Evolutionary conservation across 148 eudicot species (phyloP), one percentile per base, ranked within the genome.

Genomic region (Nyssa sinensis): DNA sequence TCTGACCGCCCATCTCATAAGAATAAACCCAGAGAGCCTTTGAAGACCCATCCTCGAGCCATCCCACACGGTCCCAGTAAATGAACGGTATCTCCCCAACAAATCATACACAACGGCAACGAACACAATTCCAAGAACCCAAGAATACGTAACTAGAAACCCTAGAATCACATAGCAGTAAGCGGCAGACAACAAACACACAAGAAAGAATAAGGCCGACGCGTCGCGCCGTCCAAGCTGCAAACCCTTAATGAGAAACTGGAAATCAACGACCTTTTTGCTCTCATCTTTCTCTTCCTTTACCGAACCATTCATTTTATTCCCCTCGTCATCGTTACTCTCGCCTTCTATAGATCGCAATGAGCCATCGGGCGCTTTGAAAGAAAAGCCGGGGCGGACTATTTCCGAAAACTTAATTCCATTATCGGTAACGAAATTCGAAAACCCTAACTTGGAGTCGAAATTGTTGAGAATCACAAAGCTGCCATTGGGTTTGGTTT

Each of bases 1-100:
- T 74, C 90, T 86, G 3, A 95, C 93, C 1, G 94, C 94, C 99
- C 97, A 92, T 71, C 87, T 88, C 97, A 93, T 91, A 63, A 93
- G 73, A 59, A 93, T 81, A 63, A 89, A 87, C 66, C 93, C 94
- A 12, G 87, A 84, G n/a, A 89, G 84, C 87, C 91, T 84, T 81
- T 75, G 91, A 19, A 88, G 73, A 75, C 99, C 99, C 59, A 95
- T 32, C 74, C 47, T 84, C 8, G 90, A 85, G 55, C 98, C 98
- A 35, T 65, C 85, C 90, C 89, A 88, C 5, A 89, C 28, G 8
- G 81, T 85, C 66, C 81, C 74, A 11, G 63, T 49, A 66, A 86
- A 77, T 0, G 94, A 81, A 63, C 77, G 79, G 31, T 80, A 70
- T 60, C 78, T 85, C 62, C 86, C 86, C 62, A 93, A 62, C 67